Conservation (phyloP, 2,329 filamentous ascomycete species). For the Stromatinia cepivora region DNA sequence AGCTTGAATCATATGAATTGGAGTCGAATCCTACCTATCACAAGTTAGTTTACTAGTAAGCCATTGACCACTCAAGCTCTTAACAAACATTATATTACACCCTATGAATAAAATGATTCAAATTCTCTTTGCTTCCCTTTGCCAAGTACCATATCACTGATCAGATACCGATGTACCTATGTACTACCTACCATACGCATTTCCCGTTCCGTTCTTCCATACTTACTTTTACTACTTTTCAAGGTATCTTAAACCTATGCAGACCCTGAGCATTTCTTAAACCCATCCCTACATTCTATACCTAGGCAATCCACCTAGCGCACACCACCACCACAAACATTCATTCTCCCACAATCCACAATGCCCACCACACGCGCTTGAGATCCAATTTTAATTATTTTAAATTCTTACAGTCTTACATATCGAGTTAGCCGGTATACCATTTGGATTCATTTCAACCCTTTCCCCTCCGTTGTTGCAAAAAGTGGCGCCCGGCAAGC, state of each 20-base stretch:
- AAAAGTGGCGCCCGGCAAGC: conserved; percentile 22
- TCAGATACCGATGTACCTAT: conserved; percentile 6
- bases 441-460: conserved; percentile 18
- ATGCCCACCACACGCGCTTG: conserved; percentile 22
- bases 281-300: conserved; percentile 18
- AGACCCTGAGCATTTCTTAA: conserved; percentile 6
- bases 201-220: conserved; percentile 10
- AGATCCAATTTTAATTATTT: conserved; percentile 18
- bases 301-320: conserved; percentile 15
- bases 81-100: not conserved
- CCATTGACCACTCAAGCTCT: not conserved
- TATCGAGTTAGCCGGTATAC: not conserved
- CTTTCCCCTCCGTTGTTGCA: conserved; percentile 8
- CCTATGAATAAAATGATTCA: not conserved
- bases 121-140: not conserved
- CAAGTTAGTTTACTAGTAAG: not conserved
- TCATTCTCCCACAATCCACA: conserved; percentile 19
- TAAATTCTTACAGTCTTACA: conserved; percentile 11
- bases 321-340: conserved; percentile 7
- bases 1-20: not conserved
- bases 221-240: not conserved
- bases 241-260: conserved; percentile 9
- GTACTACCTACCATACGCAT: not conserved
- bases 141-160: not conserved
- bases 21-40: not conserved